These are phyloP conservation scores for Phytopythium litorale DNA, from an alignment of 352 stramenopile genomes.

Conservation along the genomic window DNA sequence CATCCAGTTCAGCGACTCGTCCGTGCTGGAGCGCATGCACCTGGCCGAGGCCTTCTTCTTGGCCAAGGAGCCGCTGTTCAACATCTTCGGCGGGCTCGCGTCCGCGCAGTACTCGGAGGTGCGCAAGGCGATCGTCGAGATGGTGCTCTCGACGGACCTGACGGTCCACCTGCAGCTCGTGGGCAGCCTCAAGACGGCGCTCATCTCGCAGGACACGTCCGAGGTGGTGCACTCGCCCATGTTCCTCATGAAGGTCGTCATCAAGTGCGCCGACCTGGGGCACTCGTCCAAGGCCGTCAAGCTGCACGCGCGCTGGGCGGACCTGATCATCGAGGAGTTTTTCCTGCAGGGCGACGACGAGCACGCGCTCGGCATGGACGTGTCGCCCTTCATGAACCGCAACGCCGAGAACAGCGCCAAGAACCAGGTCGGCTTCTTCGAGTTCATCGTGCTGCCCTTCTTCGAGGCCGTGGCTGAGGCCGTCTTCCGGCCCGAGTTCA, in stretches of 20 bases:
- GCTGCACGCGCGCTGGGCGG: constrained; percentile 86
- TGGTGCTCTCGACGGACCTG: constrained; percentile 84
- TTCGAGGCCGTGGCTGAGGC: constrained; percentile 78
- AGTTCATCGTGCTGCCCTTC: constrained; percentile 84
- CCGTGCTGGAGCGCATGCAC: constrained; percentile 84
- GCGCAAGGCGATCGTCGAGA: constrained; percentile 80
- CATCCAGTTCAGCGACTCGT: constrained; percentile 81
- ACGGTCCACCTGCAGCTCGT: constrained; percentile 79
- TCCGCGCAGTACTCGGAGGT: constrained; percentile 56
- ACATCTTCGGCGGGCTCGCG: constrained; percentile 72
- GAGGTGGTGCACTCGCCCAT: constrained; percentile 76
- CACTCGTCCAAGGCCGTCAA: constrained; percentile 87
- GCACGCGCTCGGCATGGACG: constrained; percentile 80
- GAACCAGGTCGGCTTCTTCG: constrained; percentile 84
- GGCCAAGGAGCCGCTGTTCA: constrained; percentile 54
- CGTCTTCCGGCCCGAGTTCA: constrained; percentile 73
- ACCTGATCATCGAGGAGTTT: constrained; percentile 93
- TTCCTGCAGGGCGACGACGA: constrained; percentile 94
- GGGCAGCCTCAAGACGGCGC: constrained; percentile 70
- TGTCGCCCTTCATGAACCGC: constrained; percentile 92
- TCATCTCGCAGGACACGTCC: constrained; percentile 71
- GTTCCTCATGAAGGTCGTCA: constrained; percentile 85
- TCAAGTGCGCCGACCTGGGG: constrained; percentile 91
- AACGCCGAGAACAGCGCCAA: constrained; percentile 83
- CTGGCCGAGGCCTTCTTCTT: constrained; percentile 81